phyloP scores from a whole-genome alignment of 768 basidiomycete genomes.

The Glaciozyma martinii region DNA sequence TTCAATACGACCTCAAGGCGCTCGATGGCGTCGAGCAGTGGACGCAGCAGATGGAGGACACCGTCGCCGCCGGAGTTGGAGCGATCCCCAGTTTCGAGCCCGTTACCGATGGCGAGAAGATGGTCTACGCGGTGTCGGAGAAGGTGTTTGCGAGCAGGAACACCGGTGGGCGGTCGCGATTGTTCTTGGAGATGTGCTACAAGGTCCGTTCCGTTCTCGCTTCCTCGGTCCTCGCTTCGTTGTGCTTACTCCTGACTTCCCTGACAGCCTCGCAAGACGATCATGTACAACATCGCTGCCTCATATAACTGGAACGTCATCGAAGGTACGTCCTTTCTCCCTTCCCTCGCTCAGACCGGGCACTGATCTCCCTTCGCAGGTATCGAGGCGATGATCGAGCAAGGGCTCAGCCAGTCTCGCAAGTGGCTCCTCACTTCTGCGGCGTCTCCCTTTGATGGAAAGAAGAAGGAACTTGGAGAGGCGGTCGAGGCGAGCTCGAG shows the following conservation, averaged over 20 bases:
- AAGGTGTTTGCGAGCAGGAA: constrained; percentile 9
- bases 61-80: constrained; percentile 9
- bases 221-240: neutral
- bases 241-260: no score
- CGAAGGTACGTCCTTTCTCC: constrained; percentile 7
- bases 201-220: neutral
- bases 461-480: neutral
- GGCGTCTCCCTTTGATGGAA: neutral
- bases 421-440: constrained; percentile 23
- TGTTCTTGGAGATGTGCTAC: constrained; percentile 25
- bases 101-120: constrained; percentile 21
- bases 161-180: neutral
- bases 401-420: constrained; percentile 26
- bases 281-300: constrained; percentile 21
- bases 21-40: constrained; percentile 13
- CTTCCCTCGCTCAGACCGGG: neutral
- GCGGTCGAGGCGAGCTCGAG: neutral
- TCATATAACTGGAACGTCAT: constrained; percentile 10
- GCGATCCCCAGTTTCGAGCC: constrained; percentile 27
- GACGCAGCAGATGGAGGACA: constrained; percentile 1
- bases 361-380: constrained; percentile 7
- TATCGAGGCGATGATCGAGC: constrained; percentile 34
- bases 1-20: constrained; percentile 13
- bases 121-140: constrained; percentile 18
- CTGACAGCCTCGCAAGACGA: constrained; percentile 24